These are phyloP conservation scores for Xanthoparmelia taractica DNA, from an alignment of 495 filamentous ascomycete genomes.

Conservation along the genomic window DNA sequence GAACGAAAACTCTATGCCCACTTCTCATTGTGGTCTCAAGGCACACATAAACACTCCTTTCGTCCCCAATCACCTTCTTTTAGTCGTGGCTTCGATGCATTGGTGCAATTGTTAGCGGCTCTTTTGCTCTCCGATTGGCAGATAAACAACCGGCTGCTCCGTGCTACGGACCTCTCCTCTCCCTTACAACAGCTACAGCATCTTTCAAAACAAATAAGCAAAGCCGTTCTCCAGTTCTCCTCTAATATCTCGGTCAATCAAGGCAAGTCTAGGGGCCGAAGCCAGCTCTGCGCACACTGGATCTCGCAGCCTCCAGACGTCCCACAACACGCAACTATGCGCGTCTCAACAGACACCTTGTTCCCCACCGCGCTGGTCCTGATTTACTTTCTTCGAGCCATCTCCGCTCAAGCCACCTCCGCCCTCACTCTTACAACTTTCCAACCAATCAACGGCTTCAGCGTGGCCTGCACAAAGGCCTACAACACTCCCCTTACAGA, in stretches of 20 bases:
- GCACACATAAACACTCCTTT: neutral
- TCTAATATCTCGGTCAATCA: neutral
- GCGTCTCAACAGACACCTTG: neutral
- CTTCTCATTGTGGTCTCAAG: too few relatives aligned
- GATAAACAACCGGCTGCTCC: neutral
- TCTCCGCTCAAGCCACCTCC: neutral
- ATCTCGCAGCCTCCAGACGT: neutral
- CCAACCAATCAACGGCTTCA: slow-evolving; percentile 26
- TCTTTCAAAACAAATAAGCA: neutral
- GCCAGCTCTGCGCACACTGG: neutral
- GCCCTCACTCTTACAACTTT: slow-evolving; percentile 22
- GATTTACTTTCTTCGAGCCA: neutral
- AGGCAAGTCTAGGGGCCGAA: neutral
- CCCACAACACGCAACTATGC: slow-evolving; percentile 1
- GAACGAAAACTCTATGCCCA: too few relatives aligned
- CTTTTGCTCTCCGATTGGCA: neutral
- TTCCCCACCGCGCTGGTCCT: neutral
- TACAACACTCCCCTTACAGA: slow-evolving; percentile 27
- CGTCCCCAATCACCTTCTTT: neutral
- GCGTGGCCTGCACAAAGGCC: slow-evolving; percentile 22
- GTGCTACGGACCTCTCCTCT: neutral
- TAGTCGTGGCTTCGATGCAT: neutral
- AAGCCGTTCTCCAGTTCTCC: neutral
- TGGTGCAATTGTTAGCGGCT: neutral
- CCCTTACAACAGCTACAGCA: neutral